Evolutionary conservation across 192 early-diverging fungal species (phyloP), one percentile per base, ranked within the genome.

Genomic region (Thoreauomyces humboldtii): DNA sequence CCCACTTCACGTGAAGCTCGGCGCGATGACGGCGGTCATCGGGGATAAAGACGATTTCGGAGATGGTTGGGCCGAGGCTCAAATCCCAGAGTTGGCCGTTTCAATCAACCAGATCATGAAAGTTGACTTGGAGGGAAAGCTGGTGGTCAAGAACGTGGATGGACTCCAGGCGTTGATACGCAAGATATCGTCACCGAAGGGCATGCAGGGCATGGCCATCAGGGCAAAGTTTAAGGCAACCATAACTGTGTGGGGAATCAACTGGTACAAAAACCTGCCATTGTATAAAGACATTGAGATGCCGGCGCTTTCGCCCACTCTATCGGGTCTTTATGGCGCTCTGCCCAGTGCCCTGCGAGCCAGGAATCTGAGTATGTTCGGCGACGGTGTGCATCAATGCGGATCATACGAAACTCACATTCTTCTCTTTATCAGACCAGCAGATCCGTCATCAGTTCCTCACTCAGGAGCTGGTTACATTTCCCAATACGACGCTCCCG

Each of bases 41-140:
- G 55, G 55, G 12, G 55, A 57, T n/a, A 57, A 57, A 37, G 24
- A 57, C n/a, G 24, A 57, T 57, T 57, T 57, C 25, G 36, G 17
- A 29, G 25, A 34, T 15, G 55, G 55, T 19, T 57, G 55, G 55
- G 55, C 55, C 12, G 27, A 57, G 24, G 55, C 55, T 11, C 11
- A 57, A 15, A 36, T 57, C 17, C 55, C 55, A 17, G 55, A 57
- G 32, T 15, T 57, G 1, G 15, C 32, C 9, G 17, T 57, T 15
- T 11, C 14, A 14, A 57, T 57, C 25, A 57, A 34, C 25, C 32
- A 57, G 55, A 33, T 34, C 14, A 57, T 57, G 32, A 57, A 57
- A 25, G 0, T 57, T 24, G 55, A 57, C 24, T 15, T 57, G 12
- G 55, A 57, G 24, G 55, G 55, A 15, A 33, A 57, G 14, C 32